A percentile compares a stretch with the other conserved stretches of the same genome.
Conservation (phyloP, 768 basidiomycete species). For the Symmetrospora coprosmae region DNA sequence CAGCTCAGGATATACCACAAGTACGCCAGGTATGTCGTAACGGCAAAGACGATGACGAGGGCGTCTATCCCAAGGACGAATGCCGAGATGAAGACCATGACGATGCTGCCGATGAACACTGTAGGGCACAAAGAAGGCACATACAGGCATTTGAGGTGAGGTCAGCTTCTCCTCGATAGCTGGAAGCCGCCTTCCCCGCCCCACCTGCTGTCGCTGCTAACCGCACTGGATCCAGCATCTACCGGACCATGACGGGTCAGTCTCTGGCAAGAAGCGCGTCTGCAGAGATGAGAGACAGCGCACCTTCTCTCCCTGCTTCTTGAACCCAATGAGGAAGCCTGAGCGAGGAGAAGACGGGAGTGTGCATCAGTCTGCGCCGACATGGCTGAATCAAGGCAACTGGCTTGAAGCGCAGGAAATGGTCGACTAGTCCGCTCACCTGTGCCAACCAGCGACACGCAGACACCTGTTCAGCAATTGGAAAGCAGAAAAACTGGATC, state of each 20-base stretch:
- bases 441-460: constrained; percentile 10
- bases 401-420: too few relatives aligned
- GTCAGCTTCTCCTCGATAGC: too few relatives aligned
- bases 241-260: not conserved
- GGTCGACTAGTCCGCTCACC: too few relatives aligned
- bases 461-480: too few relatives aligned
- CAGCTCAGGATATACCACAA: constrained; percentile 14
- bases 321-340: constrained; percentile 14
- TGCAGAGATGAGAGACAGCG: too few relatives aligned
- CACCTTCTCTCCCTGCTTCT: constrained; percentile 6
- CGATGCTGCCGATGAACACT: constrained; percentile 14
- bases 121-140: too few relatives aligned
- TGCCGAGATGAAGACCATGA: constrained; percentile 16
- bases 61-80: constrained; percentile 18
- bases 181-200: too few relatives aligned
- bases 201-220: constrained; percentile 10
- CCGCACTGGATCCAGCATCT: constrained; percentile 18
- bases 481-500: too few relatives aligned
- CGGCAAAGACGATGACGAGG: constrained; percentile 1
- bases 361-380: too few relatives aligned
- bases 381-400: too few relatives aligned
- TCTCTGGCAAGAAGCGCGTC: not conserved
- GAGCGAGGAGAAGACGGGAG: too few relatives aligned
- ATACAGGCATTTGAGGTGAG: too few relatives aligned
- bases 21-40: constrained; percentile 15